Conservation (phyloP, 148 eudicot species). For the Fagopyrum tataricum region DNA sequence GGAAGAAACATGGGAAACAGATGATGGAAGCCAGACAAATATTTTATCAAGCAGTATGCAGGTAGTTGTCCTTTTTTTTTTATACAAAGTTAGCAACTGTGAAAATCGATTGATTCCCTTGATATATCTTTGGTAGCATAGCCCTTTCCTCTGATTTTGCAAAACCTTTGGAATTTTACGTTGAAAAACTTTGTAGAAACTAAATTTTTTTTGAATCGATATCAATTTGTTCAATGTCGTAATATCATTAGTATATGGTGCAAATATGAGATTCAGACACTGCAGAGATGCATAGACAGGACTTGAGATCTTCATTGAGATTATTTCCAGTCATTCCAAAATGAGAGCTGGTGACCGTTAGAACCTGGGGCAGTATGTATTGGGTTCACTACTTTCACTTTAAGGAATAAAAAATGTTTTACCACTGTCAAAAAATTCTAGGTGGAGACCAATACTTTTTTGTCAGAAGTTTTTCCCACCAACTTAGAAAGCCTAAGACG, state of each 20-base stretch:
- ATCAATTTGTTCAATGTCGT: too few species aligned
- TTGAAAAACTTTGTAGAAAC: not conserved
- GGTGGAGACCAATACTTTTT: not conserved
- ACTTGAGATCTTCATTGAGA: not conserved
- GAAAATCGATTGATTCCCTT: not conserved
- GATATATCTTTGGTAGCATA: not conserved
- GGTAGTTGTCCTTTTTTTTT: conserved; percentile 30
- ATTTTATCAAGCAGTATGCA: conserved; percentile 97
- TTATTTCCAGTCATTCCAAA: not conserved
- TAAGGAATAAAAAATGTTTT: too few species aligned
- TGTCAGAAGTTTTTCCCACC: not conserved
- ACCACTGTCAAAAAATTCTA: not conserved
- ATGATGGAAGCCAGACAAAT: conserved; percentile 95
- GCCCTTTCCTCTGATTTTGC: not conserved
- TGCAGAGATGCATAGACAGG: not conserved
- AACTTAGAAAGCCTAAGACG: not conserved
- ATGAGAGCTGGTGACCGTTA: not conserved
- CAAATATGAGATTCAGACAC: not conserved
- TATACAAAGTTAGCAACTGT: not conserved
- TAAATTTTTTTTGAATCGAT: too few species aligned
- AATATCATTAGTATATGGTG: too few species aligned
- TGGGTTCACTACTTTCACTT: too few species aligned
- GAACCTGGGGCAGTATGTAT: too few species aligned
- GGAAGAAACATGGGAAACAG: conserved; percentile 99
- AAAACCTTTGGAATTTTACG: not conserved